Evolutionary conservation across 2,329 filamentous ascomycete species (phyloP).

Genomic region (Fusarium succisae): DNA sequence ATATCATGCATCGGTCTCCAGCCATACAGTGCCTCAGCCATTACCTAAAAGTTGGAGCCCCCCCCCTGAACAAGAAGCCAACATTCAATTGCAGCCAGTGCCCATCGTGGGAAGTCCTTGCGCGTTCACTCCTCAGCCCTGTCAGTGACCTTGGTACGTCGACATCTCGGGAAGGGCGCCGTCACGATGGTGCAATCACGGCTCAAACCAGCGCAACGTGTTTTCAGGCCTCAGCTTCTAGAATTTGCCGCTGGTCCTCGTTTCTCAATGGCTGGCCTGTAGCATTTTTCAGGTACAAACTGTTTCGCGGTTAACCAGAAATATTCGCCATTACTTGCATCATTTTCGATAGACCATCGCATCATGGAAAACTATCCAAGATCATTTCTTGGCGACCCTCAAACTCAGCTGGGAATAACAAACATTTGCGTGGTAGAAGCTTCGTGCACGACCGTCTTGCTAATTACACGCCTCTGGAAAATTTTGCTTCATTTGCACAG

Average conservation of each 20-base stretch:
- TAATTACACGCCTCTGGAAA: conserved; percentile 25
- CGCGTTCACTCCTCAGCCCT: conserved; percentile 19
- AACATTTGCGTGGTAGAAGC: not conserved
- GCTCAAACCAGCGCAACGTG: conserved; percentile 34
- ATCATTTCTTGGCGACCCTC: conserved; percentile 24
- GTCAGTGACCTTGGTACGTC: conserved; percentile 17
- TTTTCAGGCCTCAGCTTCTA: not conserved
- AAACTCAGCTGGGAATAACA: conserved; percentile 6
- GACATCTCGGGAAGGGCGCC: conserved; percentile 11
- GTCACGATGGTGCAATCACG: conserved; percentile 36
- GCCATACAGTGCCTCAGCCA: conserved; percentile 20
- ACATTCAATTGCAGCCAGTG: not conserved
- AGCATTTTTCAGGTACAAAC: not conserved
- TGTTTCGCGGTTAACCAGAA: not conserved
- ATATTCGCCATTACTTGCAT: conserved; percentile 25
- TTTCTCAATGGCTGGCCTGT: conserved; percentile 7
- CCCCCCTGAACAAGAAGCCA: conserved; percentile 1
- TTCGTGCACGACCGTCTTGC: conserved; percentile 9
- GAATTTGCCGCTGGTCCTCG: not conserved
- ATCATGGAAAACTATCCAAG: conserved; percentile 1
- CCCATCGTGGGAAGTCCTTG: conserved; percentile 13
- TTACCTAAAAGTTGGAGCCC: conserved; percentile 29
- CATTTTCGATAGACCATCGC: conserved; percentile 8
- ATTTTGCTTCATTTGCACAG: conserved; percentile 12
- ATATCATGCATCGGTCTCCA: conserved; percentile 27